Evolutionary conservation across 2,329 filamentous ascomycete species (phyloP).

Genomic region (Arthrobotrys sinensis): DNA sequence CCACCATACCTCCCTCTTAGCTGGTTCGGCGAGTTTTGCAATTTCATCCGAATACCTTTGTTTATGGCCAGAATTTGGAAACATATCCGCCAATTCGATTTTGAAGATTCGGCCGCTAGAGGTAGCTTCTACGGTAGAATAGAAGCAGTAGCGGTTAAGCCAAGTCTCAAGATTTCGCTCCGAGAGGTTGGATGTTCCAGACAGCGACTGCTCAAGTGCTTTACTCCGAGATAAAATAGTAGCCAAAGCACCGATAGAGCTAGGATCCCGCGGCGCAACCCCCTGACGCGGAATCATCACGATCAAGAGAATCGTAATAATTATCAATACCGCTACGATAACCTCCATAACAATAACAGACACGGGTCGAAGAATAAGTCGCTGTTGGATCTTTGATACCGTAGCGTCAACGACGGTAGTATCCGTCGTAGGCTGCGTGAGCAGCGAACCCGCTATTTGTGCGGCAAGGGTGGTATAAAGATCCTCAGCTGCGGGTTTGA

Average conservation of each 20-base stretch:
- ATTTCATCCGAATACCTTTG: conserved; percentile 23
- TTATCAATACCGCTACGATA: conserved; percentile 46
- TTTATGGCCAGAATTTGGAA: conserved; percentile 20
- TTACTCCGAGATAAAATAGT: conserved; percentile 53
- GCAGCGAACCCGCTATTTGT: conserved; percentile 36
- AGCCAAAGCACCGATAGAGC: conserved; percentile 57
- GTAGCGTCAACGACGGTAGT: conserved; percentile 24
- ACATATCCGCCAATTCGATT: conserved; percentile 41
- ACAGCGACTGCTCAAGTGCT: conserved; percentile 45
- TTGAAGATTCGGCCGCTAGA: conserved; percentile 48
- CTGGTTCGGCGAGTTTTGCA: neutral
- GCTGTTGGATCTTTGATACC: conserved; percentile 38
- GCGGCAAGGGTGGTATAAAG: conserved; percentile 46
- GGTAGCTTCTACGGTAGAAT: conserved; percentile 25
- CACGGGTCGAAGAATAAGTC: conserved; percentile 53
- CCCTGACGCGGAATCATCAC: conserved; percentile 45
- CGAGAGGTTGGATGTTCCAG: conserved; percentile 50
- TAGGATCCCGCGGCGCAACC: conserved; percentile 50
- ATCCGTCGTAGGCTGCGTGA: conserved; percentile 2
- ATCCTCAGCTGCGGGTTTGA: conserved; percentile 35
- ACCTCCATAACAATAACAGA: conserved; percentile 58
- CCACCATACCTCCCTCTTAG: conserved; percentile 38
- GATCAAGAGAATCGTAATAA: conserved; percentile 35
- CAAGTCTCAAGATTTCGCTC: conserved; percentile 48
- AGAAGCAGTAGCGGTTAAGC: conserved; percentile 51